phyloP scores from a whole-genome alignment of 495 filamentous ascomycete genomes.

The Hypoxylon lienhwacheense region DNA sequence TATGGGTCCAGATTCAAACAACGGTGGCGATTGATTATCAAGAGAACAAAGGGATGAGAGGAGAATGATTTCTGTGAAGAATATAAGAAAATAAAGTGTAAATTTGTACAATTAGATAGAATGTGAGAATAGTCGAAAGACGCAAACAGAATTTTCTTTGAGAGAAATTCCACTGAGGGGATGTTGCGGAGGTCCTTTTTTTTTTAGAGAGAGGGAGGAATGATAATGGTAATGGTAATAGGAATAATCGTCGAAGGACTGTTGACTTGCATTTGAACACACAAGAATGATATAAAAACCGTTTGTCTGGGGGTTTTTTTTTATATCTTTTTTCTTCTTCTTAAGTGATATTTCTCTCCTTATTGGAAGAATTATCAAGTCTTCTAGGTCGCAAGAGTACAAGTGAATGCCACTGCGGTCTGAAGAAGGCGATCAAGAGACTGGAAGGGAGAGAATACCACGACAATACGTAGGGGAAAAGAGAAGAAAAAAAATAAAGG shows the following conservation, averaged over 20 bases:
- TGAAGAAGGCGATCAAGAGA: no score
- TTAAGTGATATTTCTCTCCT: not conserved
- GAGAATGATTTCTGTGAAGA: slow-evolving; percentile 18
- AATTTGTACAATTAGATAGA: slow-evolving; percentile 22
- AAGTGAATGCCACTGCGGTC: slow-evolving; percentile 52
- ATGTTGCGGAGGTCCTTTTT: no score
- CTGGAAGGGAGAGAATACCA: no score
- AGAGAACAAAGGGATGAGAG: slow-evolving; percentile 41
- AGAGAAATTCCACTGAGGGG: slow-evolving; percentile 16
- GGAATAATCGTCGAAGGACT: slow-evolving; percentile 27
- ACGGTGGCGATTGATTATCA: slow-evolving; percentile 39
- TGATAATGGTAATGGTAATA: slow-evolving; percentile 14
- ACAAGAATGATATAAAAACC: slow-evolving; percentile 6
- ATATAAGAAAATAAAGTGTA: slow-evolving; percentile 5
- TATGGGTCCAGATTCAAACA: slow-evolving; percentile 36
- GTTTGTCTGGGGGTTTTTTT: no score
- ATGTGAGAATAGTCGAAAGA: slow-evolving; percentile 32
- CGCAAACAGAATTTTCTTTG: slow-evolving; percentile 41
- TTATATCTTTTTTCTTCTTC: slow-evolving; percentile 5
- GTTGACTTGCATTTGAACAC: slow-evolving; percentile 28
- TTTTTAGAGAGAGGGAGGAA: slow-evolving; percentile 18
- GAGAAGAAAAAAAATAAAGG: slow-evolving; percentile 25
- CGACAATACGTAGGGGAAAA: no score
- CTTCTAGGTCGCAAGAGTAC: slow-evolving; percentile 47
- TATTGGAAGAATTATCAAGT: slow-evolving; percentile 16